Percentiles rank a stretch among this genome's conserved stretches.
Evolutionary conservation across 768 basidiomycete species (phyloP).

Genomic region (Phylloporus rhodoxanthus): DNA sequence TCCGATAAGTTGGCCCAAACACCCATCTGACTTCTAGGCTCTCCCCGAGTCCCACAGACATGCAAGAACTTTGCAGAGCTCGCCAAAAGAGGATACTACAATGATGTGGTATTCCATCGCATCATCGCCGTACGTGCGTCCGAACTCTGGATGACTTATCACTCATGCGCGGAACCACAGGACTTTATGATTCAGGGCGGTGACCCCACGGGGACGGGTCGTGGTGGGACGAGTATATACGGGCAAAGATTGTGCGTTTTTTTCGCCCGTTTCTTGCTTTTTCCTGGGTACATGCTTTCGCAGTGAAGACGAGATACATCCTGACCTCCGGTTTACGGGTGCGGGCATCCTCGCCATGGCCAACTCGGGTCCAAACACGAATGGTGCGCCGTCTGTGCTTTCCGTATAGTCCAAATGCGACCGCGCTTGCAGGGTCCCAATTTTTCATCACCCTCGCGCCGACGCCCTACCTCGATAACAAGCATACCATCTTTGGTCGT

Average conservation of each 20-base stretch:
- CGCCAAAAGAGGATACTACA: slow-evolving; percentile 89
- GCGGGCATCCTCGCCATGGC: slow-evolving; percentile 97
- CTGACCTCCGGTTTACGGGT: slow-evolving; percentile 89
- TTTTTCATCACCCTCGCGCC: slow-evolving; percentile 87
- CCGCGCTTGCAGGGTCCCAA: slow-evolving; percentile 69
- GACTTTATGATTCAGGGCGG: slow-evolving; percentile 98
- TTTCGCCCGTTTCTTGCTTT: not conserved
- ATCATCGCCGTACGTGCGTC: slow-evolving; percentile 67
- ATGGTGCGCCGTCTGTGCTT: slow-evolving; percentile 40
- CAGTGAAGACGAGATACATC: slow-evolving; percentile 87
- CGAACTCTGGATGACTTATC: not conserved
- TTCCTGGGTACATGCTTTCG: too few species aligned
- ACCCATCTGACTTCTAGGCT: not conserved
- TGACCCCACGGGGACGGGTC: slow-evolving; percentile 92
- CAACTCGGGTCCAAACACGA: slow-evolving; percentile 92
- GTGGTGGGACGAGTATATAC: slow-evolving; percentile 86
- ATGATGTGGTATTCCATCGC: slow-evolving; percentile 83
- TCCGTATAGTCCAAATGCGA: not conserved
- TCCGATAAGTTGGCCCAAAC: not conserved
- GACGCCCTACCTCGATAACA: slow-evolving; percentile 78
- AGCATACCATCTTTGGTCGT: slow-evolving; percentile 88
- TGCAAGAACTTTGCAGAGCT: slow-evolving; percentile 94
- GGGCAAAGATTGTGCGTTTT: slow-evolving; percentile 75
- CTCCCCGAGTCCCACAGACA: slow-evolving; percentile 47
- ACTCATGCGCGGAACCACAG: slow-evolving; percentile 30